Evolutionary conservation across 2,329 filamentous ascomycete genomes (phyloP), one percentile per base, ranked within the genome.

Genomic region (Zasmidium cellare): DNA sequence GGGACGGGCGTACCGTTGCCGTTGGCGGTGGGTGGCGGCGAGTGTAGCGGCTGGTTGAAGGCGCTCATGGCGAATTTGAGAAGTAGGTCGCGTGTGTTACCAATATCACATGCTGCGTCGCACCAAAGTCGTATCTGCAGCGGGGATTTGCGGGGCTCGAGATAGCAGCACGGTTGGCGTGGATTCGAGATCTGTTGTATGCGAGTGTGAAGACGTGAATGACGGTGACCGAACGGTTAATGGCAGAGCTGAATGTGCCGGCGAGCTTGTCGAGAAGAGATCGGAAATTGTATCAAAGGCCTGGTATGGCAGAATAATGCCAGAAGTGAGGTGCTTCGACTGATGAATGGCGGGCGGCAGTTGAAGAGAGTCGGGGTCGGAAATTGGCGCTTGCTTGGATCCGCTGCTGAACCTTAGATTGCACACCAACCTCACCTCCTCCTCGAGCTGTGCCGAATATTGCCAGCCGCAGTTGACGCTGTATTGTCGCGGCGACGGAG

Each of bases 11-110:
- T 3, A 19, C 28, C 45, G 60, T 41, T 25, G 47, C 45, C 53
- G 55, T 58, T 55, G 18, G 53, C n/a, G 35, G 35, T 46, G 20
- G 58, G 56, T 6, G 25, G 11, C 25, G 25, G 25, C 41, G 58
- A 58, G 44, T 47, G 48, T n/a, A 55, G 55, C 38, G 25, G 52
- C 54, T 56, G 24, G 58, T 61, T 48, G 46, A 51, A 54, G 49
- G 22, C 51, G 50, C 46, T 57, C 61, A 63, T 63, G 25, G 55
- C 53, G 51, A 59, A 58, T 48, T 50, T 45, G 23, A 48, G 35
- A 52, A 28, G 53, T n/a, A 54, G 58, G 50, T 50, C 52, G 50
- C 53, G 57, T 60, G 57, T 25, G 57, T 38, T 55, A n/a, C 48
- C 51, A 18, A 49, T 25, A 49, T 59, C 57, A 59, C 53, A 59